Evolutionary conservation across 2,329 filamentous ascomycete genomes (phyloP), one percentile per base, ranked within the genome.

Genomic region (Elsinoe batatas): DNA sequence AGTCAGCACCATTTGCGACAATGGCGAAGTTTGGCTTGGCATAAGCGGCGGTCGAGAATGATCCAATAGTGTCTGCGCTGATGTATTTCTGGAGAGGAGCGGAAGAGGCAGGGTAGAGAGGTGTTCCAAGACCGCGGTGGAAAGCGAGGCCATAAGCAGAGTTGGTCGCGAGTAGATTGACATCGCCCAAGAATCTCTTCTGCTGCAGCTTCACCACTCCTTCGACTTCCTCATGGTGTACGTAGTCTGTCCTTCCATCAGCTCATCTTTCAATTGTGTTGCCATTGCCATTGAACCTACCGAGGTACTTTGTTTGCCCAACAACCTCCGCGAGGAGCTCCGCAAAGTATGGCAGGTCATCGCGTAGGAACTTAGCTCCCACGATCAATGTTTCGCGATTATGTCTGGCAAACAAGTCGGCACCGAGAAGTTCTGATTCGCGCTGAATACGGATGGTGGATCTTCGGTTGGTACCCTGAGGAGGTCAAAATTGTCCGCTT

Each of bases 301-400:
- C 71, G 60, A 84, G 83, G 72, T 88, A 98, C 76, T 89, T 93
- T 64, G 91, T 95, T 74, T 88, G 78, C 59, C 85, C 84, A 67
- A 93, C 79, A 66, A 96, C 87, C 79, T 98, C 94, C 68, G 86
- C 89, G 64, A 98, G 81, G 62, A 98, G 80, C 79, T 98, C 93
- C 67, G 90, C 83, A 73, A 95, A 98, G 82, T 97, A 98, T 64
- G 93, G 93, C 63, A 98, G 83, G 71, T 98, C 91, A 71, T 93
- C 84, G 70, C 89, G 84, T 63, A 98, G 83, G 80, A 98, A 98
- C 77, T 87, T 95, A 71, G 93, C 88, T 74, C 91, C 85, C 67
- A 98, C 77, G 58, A 98, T 83, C 61, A 98, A 77, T 69, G 90
- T 90, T 79, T 98, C 93, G 69, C 91, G 87, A 65, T 89, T 91